Conservation (phyloP, 169 alveolate genomes). For the Plasmodium inui region DNA sequence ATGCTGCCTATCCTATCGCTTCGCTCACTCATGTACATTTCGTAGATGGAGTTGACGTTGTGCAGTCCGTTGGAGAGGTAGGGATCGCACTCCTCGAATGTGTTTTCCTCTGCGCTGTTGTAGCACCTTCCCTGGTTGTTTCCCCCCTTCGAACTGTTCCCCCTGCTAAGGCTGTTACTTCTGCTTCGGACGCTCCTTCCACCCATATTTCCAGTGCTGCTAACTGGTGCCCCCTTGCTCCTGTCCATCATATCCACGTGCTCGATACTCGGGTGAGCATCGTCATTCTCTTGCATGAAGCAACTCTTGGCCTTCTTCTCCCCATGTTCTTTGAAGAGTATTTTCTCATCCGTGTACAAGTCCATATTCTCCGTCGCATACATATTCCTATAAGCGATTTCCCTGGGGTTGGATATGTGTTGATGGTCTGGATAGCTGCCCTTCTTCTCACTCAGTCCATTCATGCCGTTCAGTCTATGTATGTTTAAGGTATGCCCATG, state of each 20-base stretch:
- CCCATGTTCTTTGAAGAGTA: neutral
- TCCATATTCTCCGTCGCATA: neutral
- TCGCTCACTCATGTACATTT: slow-evolving; percentile 9
- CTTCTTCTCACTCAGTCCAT: neutral
- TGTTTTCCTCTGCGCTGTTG: neutral
- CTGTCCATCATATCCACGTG: neutral
- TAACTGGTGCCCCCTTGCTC: neutral
- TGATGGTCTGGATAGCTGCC: neutral
- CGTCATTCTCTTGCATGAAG: neutral
- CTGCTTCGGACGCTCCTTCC: neutral
- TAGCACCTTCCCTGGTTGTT: neutral
- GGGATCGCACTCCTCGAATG: neutral
- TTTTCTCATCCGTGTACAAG: neutral
- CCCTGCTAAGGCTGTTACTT: neutral
- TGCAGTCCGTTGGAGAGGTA: neutral
- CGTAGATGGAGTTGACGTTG: slow-evolving; percentile 3
- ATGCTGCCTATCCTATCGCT: neutral
- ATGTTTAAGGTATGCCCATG: slow-evolving; percentile 1
- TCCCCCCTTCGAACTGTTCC: neutral
- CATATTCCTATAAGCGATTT: slow-evolving; percentile 1
- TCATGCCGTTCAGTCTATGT: neutral
- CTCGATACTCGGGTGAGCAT: neutral
- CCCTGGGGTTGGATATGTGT: neutral
- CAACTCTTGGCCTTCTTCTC: neutral
- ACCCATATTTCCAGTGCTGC: neutral